Conservation (phyloP, 2,329 filamentous ascomycete genomes). For the Neodidymelliopsis sp. region DNA sequence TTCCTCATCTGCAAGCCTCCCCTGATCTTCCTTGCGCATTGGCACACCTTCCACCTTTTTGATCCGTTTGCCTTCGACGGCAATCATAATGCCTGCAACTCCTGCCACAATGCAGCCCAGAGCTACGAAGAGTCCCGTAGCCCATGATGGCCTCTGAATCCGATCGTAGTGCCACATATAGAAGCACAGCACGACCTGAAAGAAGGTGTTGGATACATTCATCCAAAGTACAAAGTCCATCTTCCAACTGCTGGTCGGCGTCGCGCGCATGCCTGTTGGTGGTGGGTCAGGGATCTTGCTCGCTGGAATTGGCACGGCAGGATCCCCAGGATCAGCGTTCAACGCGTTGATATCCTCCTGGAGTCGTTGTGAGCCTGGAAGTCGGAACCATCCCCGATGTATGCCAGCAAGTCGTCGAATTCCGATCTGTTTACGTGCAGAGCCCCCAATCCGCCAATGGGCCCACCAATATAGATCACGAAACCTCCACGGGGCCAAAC, state of each 20-base stretch:
- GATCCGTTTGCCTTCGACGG: conserved; percentile 67
- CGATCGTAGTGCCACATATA: conserved; percentile 87
- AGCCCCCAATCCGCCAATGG: conserved; percentile 62
- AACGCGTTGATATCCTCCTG: conserved; percentile 34
- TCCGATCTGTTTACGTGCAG: conserved; percentile 54
- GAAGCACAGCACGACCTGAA: conserved; percentile 75
- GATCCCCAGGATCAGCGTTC: conserved; percentile 47
- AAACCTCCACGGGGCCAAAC: conserved; percentile 83
- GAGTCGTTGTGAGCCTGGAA: conserved; percentile 69
- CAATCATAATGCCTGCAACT: conserved; percentile 73
- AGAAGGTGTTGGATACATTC: conserved; percentile 79
- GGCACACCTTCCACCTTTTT: conserved; percentile 51
- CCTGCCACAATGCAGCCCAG: conserved; percentile 75
- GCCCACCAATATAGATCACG: conserved; percentile 73
- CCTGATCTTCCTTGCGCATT: conserved; percentile 34
- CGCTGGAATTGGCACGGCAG: conserved; percentile 68
- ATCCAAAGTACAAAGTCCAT: conserved; percentile 81
- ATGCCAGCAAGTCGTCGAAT: conserved; percentile 76
- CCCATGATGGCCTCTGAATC: conserved; percentile 77
- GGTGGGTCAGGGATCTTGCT: conserved; percentile 70
- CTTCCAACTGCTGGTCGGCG: conserved; percentile 74
- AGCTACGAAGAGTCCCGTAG: conserved; percentile 79
- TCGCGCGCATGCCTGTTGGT: conserved; percentile 74
- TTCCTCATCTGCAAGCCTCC: conserved; percentile 32
- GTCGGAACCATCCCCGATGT: conserved; percentile 77